Base-by-base conservation (phyloP, 345 rosid species). In the Firmiana major region DNA sequence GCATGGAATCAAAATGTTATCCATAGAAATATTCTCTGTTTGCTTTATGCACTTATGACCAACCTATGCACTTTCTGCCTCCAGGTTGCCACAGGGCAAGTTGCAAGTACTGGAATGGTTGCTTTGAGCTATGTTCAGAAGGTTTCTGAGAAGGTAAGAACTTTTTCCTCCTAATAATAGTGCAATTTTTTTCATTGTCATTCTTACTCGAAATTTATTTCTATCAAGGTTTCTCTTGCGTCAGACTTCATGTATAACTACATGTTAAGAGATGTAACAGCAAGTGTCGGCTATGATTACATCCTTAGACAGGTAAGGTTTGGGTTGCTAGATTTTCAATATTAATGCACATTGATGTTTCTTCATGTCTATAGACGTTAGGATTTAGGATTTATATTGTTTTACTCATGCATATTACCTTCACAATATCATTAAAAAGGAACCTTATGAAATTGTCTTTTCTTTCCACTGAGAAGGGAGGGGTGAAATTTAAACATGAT, bases 251-350 rank as follows among this genome's bases (percentile, higher is more conserved):
- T 90, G 96, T 96, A 85, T 89, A 96, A 96, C 87, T 91, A 85
- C 84, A 73, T 96, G 87, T 89, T 97, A 84, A 90, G 83, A 82
- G 99, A 96, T 75, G 98, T 85, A 63, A 90, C 97, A 40, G 86
- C 98, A 74, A 96, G 94, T 86, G 90, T 91, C 34, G 98, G 99
- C 40, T 96, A 96, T 79, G 99, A 96, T 88, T 96, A 93, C 91
- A 86, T 91, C 60, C 94, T 96, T 36, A 83, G 99, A 92, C 99
- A 96, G 90, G 99, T 96, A 90, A 83, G 62, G 67, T 79, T 69
- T 17, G 71, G 42, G 63, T 63, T 59, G 36, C 55, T 60, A 57
- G 42, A 22, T 16, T 71, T 21, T 34, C 49, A 57, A 43, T 54
- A 36, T 54, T 73, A 38, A 0, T 38, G 13, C 31, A 10, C 51